Conservation (phyloP, 495 filamentous ascomycete genomes). For the Penicillium manginii region DNA sequence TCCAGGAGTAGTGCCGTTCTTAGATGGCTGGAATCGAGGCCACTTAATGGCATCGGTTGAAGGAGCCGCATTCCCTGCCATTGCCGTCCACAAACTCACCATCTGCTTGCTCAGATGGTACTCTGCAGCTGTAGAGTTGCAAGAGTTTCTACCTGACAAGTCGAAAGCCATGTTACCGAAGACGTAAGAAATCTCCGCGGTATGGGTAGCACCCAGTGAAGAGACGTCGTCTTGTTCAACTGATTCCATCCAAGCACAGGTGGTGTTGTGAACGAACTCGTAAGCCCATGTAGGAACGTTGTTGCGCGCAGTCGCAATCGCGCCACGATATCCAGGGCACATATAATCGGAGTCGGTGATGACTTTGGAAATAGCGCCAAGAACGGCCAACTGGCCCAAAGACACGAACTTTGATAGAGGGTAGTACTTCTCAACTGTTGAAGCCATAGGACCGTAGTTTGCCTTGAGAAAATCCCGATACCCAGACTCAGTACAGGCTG, state of each 20-base stretch:
- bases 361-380: constrained; percentile 28
- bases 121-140: constrained; percentile 36
- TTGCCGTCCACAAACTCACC: constrained; percentile 41
- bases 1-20: neutral
- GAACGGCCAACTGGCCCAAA: neutral
- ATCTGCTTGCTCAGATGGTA: constrained; percentile 32
- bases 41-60: constrained; percentile 20
- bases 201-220: neutral
- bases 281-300: constrained; percentile 38
- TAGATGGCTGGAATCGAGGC: neutral
- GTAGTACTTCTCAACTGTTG: constrained; percentile 34
- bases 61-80: constrained; percentile 36
- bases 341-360: constrained; percentile 34
- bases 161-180: neutral
- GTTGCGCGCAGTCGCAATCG: constrained; percentile 20
- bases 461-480: neutral
- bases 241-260: constrained; percentile 20
- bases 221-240: neutral
- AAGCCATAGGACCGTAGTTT: constrained; percentile 37
- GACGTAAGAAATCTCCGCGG: neutral
- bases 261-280: constrained; percentile 36
- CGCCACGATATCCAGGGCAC: constrained; percentile 33
- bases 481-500: neutral
- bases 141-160: constrained; percentile 15
- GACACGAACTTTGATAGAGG: constrained; percentile 22